These are phyloP conservation scores for Fraxinus latifolia DNA, from an alignment of 305 asterid genomes.

Conservation along the genomic window DNA sequence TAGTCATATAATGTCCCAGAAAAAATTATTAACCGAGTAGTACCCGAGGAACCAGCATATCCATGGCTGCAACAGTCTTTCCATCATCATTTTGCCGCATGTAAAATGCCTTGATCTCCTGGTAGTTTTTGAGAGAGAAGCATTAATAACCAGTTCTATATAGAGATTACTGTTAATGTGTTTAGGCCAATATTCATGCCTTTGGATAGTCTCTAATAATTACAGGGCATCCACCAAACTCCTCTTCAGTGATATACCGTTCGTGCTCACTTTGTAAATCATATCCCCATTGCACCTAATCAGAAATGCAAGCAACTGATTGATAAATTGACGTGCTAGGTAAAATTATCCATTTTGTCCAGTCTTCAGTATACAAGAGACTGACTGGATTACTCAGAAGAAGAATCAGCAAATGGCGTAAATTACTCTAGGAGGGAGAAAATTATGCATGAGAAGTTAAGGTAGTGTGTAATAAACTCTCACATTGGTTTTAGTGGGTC, in stretches of 20 bases:
- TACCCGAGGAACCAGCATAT: slow-evolving; percentile 98
- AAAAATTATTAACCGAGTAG: neutral
- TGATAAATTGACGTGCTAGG: neutral
- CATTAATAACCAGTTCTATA: slow-evolving; percentile 18
- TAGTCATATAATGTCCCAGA: slow-evolving; percentile 1
- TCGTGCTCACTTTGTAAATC: slow-evolving; percentile 99
- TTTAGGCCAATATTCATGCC: slow-evolving; percentile 38
- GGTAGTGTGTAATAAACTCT: neutral
- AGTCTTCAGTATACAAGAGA: neutral
- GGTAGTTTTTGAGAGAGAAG: slow-evolving; percentile 29
- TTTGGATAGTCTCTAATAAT: slow-evolving; percentile 95
- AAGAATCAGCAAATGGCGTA: neutral
- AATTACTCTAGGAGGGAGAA: neutral
- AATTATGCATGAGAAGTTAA: neutral
- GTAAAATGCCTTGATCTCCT: slow-evolving; percentile 96
- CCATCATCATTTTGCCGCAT: slow-evolving; percentile 97
- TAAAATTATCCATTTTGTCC: neutral
- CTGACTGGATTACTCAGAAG: neutral
- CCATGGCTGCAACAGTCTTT: slow-evolving; percentile 99
- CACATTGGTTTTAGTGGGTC: slow-evolving; percentile 3
- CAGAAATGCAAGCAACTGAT: slow-evolving; percentile 20
- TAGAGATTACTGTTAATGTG: slow-evolving; percentile 7
- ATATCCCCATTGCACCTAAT: slow-evolving; percentile 93
- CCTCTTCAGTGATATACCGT: slow-evolving; percentile 88
- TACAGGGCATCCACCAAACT: slow-evolving; percentile 86